Conservation (phyloP, 306 rosid species). For the Cicer judaicum region DNA sequence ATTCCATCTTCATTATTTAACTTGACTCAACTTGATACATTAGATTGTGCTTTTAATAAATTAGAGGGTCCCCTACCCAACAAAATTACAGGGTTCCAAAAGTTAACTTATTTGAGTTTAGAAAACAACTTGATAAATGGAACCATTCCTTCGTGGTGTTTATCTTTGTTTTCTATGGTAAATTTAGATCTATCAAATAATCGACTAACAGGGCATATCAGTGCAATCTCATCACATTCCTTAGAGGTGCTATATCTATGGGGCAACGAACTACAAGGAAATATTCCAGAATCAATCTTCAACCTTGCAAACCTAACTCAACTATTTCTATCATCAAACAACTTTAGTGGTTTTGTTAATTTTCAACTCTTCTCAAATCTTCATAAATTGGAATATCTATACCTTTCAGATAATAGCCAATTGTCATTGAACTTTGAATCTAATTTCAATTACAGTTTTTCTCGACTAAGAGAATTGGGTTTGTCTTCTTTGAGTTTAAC, state of each 20-base stretch:
- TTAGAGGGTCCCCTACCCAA: background rate
- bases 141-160: slow-evolving; percentile 8
- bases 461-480: fast-evolving
- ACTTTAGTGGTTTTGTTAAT: background rate
- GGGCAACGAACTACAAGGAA: background rate
- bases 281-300: slow-evolving; percentile 13
- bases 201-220: background rate
- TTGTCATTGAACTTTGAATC: background rate
- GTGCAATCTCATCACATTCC: slow-evolving; percentile 2
- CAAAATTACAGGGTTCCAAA: background rate
- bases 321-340: background rate
- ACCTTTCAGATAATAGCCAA: background rate
- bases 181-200: background rate
- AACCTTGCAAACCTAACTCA: background rate
- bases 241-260: background rate
- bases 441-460: background rate
- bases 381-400: background rate
- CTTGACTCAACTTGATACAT: background rate
- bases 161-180: background rate
- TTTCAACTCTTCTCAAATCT: slow-evolving; percentile 6
- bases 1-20: background rate
- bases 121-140: background rate
- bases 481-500: background rate
- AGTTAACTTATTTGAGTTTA: fast-evolving
- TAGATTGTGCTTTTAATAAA: background rate